Percentiles rank a stretch among this genome's conserved stretches.
phyloP scores from a whole-genome alignment of 139 green algal genomes.

The Dunaliella primolecta region DNA sequence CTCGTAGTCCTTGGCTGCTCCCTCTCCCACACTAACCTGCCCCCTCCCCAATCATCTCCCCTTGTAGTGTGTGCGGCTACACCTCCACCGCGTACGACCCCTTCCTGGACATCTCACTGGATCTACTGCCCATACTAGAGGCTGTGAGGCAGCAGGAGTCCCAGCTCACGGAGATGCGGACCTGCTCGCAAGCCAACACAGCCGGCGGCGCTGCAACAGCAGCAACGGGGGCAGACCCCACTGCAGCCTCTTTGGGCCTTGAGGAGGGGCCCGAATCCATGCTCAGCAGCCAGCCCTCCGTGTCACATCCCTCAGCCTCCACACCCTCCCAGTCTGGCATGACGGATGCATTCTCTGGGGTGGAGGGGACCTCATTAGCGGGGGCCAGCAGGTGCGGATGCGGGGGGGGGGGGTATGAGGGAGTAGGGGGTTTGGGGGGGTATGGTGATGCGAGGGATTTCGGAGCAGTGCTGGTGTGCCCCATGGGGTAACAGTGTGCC shows the following conservation, averaged over 20 bases:
- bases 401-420: too few species aligned
- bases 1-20: too few species aligned
- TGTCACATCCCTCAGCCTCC: background rate
- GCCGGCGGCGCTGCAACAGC: background rate
- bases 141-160: background rate
- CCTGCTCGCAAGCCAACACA: background rate
- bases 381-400: slow-evolving; percentile 6
- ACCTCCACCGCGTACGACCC: slow-evolving; percentile 79
- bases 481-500: too few species aligned
- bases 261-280: slow-evolving; percentile 1
- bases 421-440: too few species aligned
- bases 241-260: background rate
- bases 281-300: slow-evolving; percentile 7
- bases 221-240: background rate
- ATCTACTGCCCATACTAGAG: slow-evolving; percentile 48
- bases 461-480: too few species aligned
- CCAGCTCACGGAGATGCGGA: background rate
- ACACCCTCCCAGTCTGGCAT: slow-evolving; percentile 1
- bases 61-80: slow-evolving; percentile 61
- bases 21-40: too few species aligned
- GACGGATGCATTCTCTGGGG: slow-evolving; percentile 21
- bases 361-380: background rate
- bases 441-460: too few species aligned
- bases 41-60: too few species aligned
- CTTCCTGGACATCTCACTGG: slow-evolving; percentile 81